Evolutionary conservation across 2,329 filamentous ascomycete genomes (phyloP), one percentile per base, ranked within the genome.

Genomic region (Aspergillus sp.): DNA sequence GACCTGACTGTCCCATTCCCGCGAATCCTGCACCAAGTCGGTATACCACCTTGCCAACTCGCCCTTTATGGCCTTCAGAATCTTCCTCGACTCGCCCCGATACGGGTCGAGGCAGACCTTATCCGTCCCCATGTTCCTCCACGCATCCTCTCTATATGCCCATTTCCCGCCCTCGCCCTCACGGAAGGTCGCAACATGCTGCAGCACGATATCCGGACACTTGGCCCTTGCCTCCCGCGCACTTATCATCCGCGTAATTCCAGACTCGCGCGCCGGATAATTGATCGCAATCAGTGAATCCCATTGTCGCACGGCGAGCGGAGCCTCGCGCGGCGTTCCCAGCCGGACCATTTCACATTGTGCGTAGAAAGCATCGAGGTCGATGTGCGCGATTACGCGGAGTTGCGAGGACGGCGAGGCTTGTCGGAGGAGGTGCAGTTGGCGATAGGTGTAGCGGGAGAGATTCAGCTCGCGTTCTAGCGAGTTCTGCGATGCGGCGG

Each of bases 71-170:
- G 88, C 79, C 11, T 87, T 85, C 69, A 98, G 76, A 61, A 98
- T 97, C 78, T 85, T 90, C 64, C 93, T 85, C 19, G 91, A 96
- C 76, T 97, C 87, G 31, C 91, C 83, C 41, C 95, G 86, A 77
- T 98, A 99, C 9, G 93, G 92, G 75, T 99, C 95, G 45, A 99
- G 81, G 7, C 91, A 96, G 43, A 98, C 95, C 78, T 99, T 99
- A 76, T 97, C 91, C 34, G 89, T 93, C 45, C 86, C 87, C 68
- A 97, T 95, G 69, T 92, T 88, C 71, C 85, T 86, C 57, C 87
- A 88, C 9, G 92, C 90, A 74, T 96, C 91, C 31, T 92, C 86
- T 59, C 91, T 89, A 74, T 99, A 99, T 11, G 89, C 91, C 95
- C 95, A 99, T 71, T 87, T 91, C 1, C 76, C 77, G 68, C 91